These are phyloP conservation scores for Phytomonas francai DNA, from an alignment of 208 protist genomes.

Conservation along the genomic window DNA sequence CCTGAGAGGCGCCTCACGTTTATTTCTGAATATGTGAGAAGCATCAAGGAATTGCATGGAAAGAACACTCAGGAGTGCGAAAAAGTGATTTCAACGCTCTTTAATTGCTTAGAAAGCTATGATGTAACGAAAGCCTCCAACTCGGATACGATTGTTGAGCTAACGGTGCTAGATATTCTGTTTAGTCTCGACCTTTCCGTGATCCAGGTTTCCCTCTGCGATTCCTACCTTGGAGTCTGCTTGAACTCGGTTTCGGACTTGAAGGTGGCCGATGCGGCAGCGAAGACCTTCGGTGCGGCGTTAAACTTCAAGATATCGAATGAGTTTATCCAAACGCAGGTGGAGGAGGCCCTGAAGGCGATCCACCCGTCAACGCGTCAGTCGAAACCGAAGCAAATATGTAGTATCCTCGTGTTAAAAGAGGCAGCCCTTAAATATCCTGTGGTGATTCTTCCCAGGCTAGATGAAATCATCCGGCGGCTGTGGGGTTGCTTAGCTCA, in stretches of 20 bases:
- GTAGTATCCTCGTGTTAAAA: conserved; percentile 60
- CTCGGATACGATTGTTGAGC: conserved; percentile 55
- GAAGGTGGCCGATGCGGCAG: conserved; percentile 34
- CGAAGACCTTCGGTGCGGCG: conserved; percentile 55
- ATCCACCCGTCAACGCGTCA: conserved; percentile 25
- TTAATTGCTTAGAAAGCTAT: conserved; percentile 69
- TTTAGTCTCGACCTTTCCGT: conserved; percentile 63
- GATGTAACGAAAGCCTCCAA: conserved; percentile 45
- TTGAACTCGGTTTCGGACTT: conserved; percentile 40
- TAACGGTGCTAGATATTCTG: conserved; percentile 73
- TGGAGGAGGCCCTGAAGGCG: conserved; percentile 57
- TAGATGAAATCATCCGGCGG: conserved; percentile 60
- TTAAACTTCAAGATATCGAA: conserved; percentile 55
- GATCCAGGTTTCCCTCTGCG: conserved; percentile 70
- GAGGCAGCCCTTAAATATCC: conserved; percentile 58
- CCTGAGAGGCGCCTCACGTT: conserved; percentile 35
- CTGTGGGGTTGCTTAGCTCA: conserved; percentile 54
- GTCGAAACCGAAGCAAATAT: conserved; percentile 39
- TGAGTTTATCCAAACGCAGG: conserved; percentile 56
- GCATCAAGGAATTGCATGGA: conserved; percentile 58
- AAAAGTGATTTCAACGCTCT: conserved; percentile 42
- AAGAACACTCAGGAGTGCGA: conserved; percentile 75
- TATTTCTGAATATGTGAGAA: conserved; percentile 48
- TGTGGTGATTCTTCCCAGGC: conserved; percentile 52
- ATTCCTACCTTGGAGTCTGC: conserved; percentile 75